Conservation (phyloP, 2,329 filamentous ascomycete genomes). For the Ploettnerulaceae sp. region DNA sequence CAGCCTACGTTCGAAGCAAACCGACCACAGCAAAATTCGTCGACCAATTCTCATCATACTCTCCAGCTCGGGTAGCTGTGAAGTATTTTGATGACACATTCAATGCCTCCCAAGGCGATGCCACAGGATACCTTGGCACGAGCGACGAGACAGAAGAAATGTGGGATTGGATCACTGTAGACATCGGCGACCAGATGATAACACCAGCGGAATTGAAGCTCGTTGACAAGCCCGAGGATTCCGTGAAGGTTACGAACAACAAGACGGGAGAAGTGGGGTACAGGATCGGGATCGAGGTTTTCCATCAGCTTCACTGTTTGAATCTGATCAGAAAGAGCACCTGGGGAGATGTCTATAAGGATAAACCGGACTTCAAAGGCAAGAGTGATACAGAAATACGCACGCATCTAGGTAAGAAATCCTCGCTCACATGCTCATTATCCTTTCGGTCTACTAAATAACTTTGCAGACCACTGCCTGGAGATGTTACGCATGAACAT, state of each 20-base stretch:
- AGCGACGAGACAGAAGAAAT: constrained; percentile 15
- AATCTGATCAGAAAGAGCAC: constrained; percentile 10
- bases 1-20: constrained; percentile 10
- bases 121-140: constrained; percentile 10
- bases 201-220: constrained; percentile 46
- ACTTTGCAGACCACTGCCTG: constrained; percentile 45
- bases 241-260: constrained; percentile 39
- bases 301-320: constrained; percentile 13
- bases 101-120: constrained; percentile 9
- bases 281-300: constrained; percentile 7
- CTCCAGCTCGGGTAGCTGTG: constrained; percentile 11
- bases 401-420: constrained; percentile 6
- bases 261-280: constrained; percentile 39
- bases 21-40: constrained; percentile 6
- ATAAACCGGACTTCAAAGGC: constrained; percentile 7
- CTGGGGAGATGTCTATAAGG: constrained; percentile 40
- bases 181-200: constrained; percentile 53
- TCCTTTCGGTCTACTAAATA: not conserved
- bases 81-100: constrained; percentile 11
- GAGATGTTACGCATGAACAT: constrained; percentile 46
- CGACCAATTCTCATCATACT: constrained; percentile 10
- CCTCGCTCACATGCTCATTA: not conserved
- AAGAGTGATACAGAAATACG: constrained; percentile 6
- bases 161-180: constrained; percentile 12
- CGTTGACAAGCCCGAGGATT: constrained; percentile 45